A percentile compares a stretch with the other conserved stretches of the same genome.
phyloP scores from a whole-genome alignment of 139 green algal species.

The Nannochloris sp. region DNA sequence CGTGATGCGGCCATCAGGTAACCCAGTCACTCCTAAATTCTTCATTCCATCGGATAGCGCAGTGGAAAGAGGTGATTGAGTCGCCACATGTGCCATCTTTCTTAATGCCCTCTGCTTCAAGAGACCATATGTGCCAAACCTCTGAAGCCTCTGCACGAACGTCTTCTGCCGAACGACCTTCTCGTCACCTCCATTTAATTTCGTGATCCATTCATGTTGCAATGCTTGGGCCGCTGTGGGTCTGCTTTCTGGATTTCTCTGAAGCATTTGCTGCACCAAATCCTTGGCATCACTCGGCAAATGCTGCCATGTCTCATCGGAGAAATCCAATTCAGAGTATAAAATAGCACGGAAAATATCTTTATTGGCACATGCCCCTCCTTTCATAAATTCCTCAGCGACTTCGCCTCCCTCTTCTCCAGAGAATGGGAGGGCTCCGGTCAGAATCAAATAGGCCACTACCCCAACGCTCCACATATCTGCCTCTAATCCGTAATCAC shows the following conservation, averaged over 20 bases:
- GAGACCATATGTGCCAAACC: conserved; percentile 59
- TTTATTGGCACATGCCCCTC: conserved; percentile 28
- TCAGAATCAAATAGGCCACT: conserved; percentile 54
- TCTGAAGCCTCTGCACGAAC: conserved; percentile 71
- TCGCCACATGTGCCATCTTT: conserved; percentile 22
- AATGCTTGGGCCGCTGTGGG: conserved; percentile 53
- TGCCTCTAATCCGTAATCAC: conserved; percentile 43
- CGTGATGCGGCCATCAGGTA: background rate
- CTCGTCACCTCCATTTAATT: conserved; percentile 3
- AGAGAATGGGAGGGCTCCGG: conserved; percentile 51
- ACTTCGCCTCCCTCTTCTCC: conserved; percentile 49
- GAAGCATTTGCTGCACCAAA: conserved; percentile 38
- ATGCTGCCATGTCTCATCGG: conserved; percentile 41
- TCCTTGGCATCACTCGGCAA: conserved; percentile 17
- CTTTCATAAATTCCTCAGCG: conserved; percentile 37
- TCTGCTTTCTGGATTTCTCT: conserved; percentile 43
- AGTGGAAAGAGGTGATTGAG: background rate
- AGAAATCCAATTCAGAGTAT: conserved; percentile 60
- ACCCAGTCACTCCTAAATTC: conserved; percentile 5
- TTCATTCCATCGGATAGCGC: conserved; percentile 8
- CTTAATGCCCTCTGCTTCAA: conserved; percentile 59
- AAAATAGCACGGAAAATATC: conserved; percentile 59
- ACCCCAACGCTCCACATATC: conserved; percentile 68
- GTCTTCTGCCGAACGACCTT: conserved; percentile 30
- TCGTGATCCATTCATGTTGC: conserved; percentile 44